Percentiles rank a stretch among this genome's conserved stretches.
Conservation (phyloP, 345 rosid species). For the Garcia nutans region DNA sequence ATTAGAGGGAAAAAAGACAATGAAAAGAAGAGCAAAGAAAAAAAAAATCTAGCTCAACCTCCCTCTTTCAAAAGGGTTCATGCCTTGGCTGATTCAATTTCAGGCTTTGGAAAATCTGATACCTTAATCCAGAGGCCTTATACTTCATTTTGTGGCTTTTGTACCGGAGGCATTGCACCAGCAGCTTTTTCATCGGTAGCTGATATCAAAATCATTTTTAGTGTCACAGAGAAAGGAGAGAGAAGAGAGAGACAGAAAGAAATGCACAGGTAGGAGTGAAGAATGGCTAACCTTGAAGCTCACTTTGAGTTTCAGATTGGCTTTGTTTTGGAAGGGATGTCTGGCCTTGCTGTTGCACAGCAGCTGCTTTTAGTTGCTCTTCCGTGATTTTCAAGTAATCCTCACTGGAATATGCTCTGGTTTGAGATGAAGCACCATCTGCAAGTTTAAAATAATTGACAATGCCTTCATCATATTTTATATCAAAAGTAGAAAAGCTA, state of each 20-base stretch:
- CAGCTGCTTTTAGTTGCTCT: constrained; percentile 72
- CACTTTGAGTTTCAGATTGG: constrained; percentile 36
- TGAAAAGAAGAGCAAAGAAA: not conserved
- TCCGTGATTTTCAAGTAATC: constrained; percentile 78
- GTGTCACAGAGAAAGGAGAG: not conserved
- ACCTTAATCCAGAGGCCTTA: constrained; percentile 21
- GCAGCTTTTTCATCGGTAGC: constrained; percentile 44
- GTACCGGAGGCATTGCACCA: constrained; percentile 42
- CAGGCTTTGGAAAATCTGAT: constrained; percentile 20
- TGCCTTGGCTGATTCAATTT: not conserved
- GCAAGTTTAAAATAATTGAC: constrained; percentile 18
- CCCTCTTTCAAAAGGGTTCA: constrained; percentile 27
- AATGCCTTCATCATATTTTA: not conserved
- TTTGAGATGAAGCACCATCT: constrained; percentile 59
- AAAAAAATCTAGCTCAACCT: not conserved
- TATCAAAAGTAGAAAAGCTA: not conserved
- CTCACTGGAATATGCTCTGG: constrained; percentile 64
- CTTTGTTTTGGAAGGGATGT: constrained; percentile 32
- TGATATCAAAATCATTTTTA: constrained; percentile 22
- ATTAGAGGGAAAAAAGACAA: not conserved
- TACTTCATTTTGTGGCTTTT: constrained; percentile 41
- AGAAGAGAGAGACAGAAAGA: not conserved
- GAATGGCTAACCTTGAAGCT: constrained; percentile 36
- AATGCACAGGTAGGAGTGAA: not conserved
- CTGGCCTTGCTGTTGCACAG: constrained; percentile 34